Conservation (phyloP, 306 rosid species). For the Gynostemma pentaphyllum region DNA sequence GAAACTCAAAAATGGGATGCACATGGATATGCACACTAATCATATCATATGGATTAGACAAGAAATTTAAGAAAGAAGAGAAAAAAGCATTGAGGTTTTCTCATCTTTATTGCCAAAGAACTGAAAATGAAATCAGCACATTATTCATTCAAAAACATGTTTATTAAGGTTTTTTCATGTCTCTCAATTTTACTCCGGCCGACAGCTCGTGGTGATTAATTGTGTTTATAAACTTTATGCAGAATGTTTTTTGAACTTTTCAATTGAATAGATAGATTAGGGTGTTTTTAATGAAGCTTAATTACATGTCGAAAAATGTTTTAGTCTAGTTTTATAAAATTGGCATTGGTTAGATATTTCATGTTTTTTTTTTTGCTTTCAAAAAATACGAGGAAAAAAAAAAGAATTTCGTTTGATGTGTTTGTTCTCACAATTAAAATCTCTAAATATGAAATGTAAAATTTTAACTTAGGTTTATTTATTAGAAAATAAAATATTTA, state of each 20-base stretch:
- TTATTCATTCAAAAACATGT: not conserved
- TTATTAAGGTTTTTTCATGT: not conserved
- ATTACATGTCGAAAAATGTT: not conserved
- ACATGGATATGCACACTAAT: not conserved
- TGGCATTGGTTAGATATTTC: no score
- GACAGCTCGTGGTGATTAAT: not conserved
- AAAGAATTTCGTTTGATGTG: no score
- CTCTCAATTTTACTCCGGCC: not conserved
- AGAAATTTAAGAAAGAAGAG: not conserved
- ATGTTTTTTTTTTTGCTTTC: no score
- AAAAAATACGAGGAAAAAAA: no score
- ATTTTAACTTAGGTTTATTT: no score
- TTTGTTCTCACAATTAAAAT: no score
- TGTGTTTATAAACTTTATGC: not conserved
- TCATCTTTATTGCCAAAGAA: not conserved
- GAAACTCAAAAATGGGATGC: constrained; percentile 2
- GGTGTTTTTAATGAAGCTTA: not conserved
- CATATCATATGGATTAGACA: not conserved
- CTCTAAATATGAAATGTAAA: no score
- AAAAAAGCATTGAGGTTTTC: not conserved
- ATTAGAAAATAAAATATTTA: no score
- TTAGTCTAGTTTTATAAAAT: no score
- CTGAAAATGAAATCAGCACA: not conserved
- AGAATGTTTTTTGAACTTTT: not conserved
- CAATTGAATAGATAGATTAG: no score